Evolutionary conservation across 2,329 filamentous ascomycete genomes (phyloP).

Genomic region (Aspergillus aculeatus): DNA sequence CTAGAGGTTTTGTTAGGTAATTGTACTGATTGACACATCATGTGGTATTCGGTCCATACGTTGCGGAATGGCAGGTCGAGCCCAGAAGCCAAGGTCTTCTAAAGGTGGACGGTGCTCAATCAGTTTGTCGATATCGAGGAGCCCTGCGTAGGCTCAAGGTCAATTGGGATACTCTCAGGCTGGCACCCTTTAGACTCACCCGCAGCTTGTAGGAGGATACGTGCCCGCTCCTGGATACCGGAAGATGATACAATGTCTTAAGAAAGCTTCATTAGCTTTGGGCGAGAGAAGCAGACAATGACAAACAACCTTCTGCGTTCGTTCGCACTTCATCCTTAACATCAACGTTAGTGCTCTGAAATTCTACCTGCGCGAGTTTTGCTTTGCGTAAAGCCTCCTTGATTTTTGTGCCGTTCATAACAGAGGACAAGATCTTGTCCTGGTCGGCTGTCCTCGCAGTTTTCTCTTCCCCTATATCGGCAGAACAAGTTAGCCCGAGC

Average conservation of each 20-base stretch:
- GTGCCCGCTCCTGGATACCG: too few relatives aligned
- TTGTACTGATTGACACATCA: background rate
- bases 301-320: too few relatives aligned
- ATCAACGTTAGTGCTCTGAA: too few relatives aligned
- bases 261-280: conserved; percentile 5
- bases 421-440: too few relatives aligned
- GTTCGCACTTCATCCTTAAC: too few relatives aligned
- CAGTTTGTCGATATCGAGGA: conserved; percentile 42
- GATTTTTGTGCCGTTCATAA: too few relatives aligned
- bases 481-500: background rate
- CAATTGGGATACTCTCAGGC: conserved; percentile 8
- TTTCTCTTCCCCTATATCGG: background rate
- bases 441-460: background rate
- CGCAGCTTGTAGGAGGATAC: too few relatives aligned
- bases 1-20: background rate
- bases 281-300: too few relatives aligned
- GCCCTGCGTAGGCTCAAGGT: conserved; percentile 7
- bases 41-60: background rate
- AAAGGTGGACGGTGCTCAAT: conserved; percentile 36
- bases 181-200: conserved; percentile 30
- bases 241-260: conserved; percentile 20
- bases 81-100: background rate
- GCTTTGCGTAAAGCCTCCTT: too few relatives aligned
- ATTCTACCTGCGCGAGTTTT: too few relatives aligned
- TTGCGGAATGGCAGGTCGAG: conserved; percentile 23